These are phyloP conservation scores for Conringia planisiliqua DNA, from an alignment of 345 rosid species.

Conservation along the genomic window DNA sequence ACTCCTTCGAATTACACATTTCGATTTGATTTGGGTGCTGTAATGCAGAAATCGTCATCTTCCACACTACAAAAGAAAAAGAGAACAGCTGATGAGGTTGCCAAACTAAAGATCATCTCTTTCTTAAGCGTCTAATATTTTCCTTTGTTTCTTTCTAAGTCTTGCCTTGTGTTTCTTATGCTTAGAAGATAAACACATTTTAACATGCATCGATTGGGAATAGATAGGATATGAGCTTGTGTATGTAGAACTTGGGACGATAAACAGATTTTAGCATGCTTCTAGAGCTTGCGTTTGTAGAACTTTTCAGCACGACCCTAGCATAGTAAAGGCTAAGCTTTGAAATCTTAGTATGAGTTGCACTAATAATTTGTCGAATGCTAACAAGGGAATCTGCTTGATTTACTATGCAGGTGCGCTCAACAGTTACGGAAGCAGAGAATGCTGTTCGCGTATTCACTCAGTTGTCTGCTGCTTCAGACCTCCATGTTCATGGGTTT, in stretches of 20 bases:
- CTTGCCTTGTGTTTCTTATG: neutral
- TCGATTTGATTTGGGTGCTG: constrained; percentile 96
- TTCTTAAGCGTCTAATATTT: constrained; percentile 1
- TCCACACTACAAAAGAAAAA: constrained; percentile 89
- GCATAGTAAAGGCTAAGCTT: neutral
- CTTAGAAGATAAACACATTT: neutral
- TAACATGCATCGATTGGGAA: neutral
- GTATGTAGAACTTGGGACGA: neutral
- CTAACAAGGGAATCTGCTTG: constrained; percentile 18
- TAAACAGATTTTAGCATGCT: constrained; percentile 1
- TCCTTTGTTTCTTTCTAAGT: constrained; percentile 6
- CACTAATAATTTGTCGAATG: neutral
- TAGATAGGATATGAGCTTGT: neutral
- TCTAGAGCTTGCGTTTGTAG: neutral
- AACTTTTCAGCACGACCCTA: neutral
- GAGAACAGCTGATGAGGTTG: constrained; percentile 93
- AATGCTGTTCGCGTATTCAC: constrained; percentile 91
- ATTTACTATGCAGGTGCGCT: constrained; percentile 64
- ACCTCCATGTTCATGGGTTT: constrained; percentile 89
- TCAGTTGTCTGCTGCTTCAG: constrained; percentile 87
- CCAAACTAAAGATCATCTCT: neutral
- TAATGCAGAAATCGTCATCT: constrained; percentile 97
- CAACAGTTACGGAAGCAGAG: constrained; percentile 89
- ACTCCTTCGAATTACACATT: constrained; percentile 89
- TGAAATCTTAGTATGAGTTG: constrained; percentile 3